Percentiles rank a stretch among this genome's conserved stretches.
Evolutionary conservation across 768 basidiomycete genomes (phyloP).

Genomic region (Tylopilus sp.): DNA sequence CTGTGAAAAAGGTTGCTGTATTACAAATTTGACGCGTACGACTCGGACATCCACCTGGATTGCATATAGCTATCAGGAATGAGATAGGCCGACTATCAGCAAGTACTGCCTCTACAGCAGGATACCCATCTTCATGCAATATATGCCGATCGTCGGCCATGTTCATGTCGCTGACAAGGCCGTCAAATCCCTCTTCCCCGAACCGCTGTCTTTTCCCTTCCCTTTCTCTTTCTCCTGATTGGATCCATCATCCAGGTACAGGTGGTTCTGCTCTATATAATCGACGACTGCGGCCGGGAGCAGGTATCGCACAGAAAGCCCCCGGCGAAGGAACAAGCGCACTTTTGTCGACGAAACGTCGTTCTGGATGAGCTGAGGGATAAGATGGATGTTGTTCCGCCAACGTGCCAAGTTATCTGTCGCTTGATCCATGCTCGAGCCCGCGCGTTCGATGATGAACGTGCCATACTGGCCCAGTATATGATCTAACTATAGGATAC

Average conservation of each 20-base stretch:
- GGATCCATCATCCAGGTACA: conserved; percentile 64
- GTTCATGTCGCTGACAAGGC: conserved; percentile 4
- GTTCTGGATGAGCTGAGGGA: conserved; percentile 94
- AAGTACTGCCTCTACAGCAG: background rate
- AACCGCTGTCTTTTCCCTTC: conserved; percentile 31
- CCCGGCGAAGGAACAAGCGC: conserved; percentile 73
- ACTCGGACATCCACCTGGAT: background rate
- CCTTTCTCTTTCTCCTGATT: conserved; percentile 36
- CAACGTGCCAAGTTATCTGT: conserved; percentile 70
- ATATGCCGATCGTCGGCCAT: background rate
- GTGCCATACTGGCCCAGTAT: conserved; percentile 94
- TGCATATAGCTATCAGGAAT: conserved; percentile 3
- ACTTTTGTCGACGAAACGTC: conserved; percentile 96
- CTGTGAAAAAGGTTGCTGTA: background rate
- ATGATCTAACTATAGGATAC: conserved; percentile 74
- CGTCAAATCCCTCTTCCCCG: conserved; percentile 25
- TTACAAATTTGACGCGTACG: background rate
- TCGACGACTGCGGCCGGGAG: conserved; percentile 88
- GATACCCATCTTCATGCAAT: background rate
- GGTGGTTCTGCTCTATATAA: conserved; percentile 84
- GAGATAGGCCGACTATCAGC: background rate
- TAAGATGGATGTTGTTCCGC: conserved; percentile 85
- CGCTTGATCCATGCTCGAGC: conserved; percentile 85
- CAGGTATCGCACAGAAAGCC: conserved; percentile 84
- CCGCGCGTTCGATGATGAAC: conserved; percentile 92